Percentiles rank a stretch among this genome's conserved stretches.
These are phyloP conservation scores for Auriscalpium microsporum DNA, from an alignment of 768 basidiomycete genomes.

Conservation along the genomic window DNA sequence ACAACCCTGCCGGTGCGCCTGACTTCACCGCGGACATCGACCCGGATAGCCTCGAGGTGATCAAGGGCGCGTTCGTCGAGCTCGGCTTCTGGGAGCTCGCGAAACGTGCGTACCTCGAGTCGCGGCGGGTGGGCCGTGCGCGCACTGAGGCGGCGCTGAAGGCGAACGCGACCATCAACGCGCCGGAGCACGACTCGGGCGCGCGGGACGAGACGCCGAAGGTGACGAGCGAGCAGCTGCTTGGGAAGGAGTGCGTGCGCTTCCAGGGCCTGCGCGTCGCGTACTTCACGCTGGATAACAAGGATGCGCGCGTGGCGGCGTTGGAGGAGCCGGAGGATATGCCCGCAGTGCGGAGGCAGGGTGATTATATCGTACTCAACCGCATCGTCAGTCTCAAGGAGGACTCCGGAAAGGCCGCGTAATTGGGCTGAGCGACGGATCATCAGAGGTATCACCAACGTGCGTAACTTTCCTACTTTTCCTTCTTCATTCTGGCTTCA, in stretches of 20 bases:
- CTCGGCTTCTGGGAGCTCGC: conserved; percentile 83
- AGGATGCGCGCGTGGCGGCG: conserved; percentile 63
- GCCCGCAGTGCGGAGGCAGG: conserved; percentile 41
- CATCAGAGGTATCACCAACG: no score
- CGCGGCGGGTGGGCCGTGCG: conserved; percentile 52
- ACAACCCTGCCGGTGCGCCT: conserved; percentile 65
- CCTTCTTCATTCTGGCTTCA: no score
- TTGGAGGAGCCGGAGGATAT: conserved; percentile 46
- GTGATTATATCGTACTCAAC: conserved; percentile 81
- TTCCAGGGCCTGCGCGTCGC: conserved; percentile 96
- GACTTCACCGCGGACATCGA: conserved; percentile 82
- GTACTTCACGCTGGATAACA: conserved; percentile 84
- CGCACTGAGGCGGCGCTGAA: conserved; percentile 55
- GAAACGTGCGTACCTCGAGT: conserved; percentile 54
- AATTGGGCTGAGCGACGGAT: neutral
- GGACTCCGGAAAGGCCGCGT: conserved; percentile 66
- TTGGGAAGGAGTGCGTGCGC: conserved; percentile 86
- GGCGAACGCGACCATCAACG: conserved; percentile 27
- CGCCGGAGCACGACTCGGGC: conserved; percentile 22
- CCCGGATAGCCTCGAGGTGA: conserved; percentile 69
- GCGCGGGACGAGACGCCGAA: conserved; percentile 52
- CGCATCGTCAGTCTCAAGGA: conserved; percentile 93
- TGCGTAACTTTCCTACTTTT: no score
- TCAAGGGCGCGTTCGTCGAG: conserved; percentile 79
- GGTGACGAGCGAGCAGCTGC: conserved; percentile 68